Evolutionary conservation across 768 basidiomycete species (phyloP).

Genomic region (Xanthoconium purpureum): DNA sequence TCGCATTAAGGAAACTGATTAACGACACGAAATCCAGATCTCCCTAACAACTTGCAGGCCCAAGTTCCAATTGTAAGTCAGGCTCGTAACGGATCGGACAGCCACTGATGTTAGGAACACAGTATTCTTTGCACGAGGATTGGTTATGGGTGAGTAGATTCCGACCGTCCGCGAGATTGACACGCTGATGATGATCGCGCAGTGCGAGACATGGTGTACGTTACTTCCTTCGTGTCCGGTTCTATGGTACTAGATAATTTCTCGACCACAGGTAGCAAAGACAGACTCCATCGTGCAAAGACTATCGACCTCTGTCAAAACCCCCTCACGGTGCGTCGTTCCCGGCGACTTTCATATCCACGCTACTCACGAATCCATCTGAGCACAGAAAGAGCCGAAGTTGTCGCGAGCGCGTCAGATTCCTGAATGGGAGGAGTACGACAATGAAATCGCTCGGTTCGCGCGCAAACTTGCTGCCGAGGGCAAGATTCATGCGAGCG

Average conservation of each 20-base stretch:
- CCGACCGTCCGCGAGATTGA: neutral
- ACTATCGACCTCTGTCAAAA: slow-evolving; percentile 97
- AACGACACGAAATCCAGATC: slow-evolving; percentile 47
- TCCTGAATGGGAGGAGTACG: slow-evolving; percentile 97
- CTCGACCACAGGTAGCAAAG: slow-evolving; percentile 63
- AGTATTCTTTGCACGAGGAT: slow-evolving; percentile 87
- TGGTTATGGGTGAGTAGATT: slow-evolving; percentile 85
- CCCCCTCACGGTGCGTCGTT: slow-evolving; percentile 73
- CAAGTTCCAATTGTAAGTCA: slow-evolving; percentile 89
- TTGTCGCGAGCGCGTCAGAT: slow-evolving; percentile 89
- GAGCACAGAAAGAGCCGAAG: slow-evolving; percentile 90
- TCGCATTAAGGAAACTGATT: neutral
- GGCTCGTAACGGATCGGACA: neutral
- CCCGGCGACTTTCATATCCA: neutral
- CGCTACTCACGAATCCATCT: neutral
- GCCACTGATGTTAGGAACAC: slow-evolving; percentile 27
- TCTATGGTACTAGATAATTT: neutral
- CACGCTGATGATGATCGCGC: slow-evolving; percentile 2
- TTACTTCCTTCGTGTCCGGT: slow-evolving; percentile 6
- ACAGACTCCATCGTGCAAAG: slow-evolving; percentile 73
- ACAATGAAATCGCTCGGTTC: slow-evolving; percentile 84
- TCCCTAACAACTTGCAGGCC: slow-evolving; percentile 92
- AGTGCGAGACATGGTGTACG: slow-evolving; percentile 99
- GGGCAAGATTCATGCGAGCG: slow-evolving; percentile 65
- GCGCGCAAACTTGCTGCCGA: slow-evolving; percentile 67